A percentile compares a stretch with the other conserved stretches of the same genome.
phyloP scores from a whole-genome alignment of 1,139 yeast species.

The Blastobotrys persicus region DNA sequence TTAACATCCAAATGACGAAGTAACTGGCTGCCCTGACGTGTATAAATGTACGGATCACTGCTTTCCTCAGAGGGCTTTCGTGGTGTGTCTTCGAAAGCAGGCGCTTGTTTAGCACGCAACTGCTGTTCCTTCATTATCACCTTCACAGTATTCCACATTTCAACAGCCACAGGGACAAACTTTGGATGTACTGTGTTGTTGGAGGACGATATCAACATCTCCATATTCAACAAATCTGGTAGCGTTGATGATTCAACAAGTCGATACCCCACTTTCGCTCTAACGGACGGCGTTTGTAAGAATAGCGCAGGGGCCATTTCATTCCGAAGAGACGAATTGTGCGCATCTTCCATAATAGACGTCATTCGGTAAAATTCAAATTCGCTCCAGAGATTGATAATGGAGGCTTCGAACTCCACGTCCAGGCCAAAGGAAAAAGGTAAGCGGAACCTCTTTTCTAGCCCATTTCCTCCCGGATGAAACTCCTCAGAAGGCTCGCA shows the following conservation, averaged over 20 bases:
- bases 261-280: slow-evolving; percentile 49
- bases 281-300: slow-evolving; percentile 76
- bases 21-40: slow-evolving; percentile 6
- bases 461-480: not conserved
- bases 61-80: not conserved
- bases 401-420: slow-evolving; percentile 31
- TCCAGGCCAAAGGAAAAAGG: slow-evolving; percentile 29
- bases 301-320: slow-evolving; percentile 49
- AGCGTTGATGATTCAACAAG: slow-evolving; percentile 32
- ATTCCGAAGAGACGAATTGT: not conserved
- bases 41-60: not conserved
- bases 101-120: not conserved
- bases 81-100: not conserved
- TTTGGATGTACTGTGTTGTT: slow-evolving; percentile 66
- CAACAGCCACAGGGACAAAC: slow-evolving; percentile 75
- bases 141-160: slow-evolving; percentile 41
- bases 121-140: slow-evolving; percentile 7
- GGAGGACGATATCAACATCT: slow-evolving; percentile 66
- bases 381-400: slow-evolving; percentile 31
- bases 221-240: slow-evolving; percentile 51
- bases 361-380: slow-evolving; percentile 20
- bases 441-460: slow-evolving; percentile 20
- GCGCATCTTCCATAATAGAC: slow-evolving; percentile 3
- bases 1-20: slow-evolving; percentile 57
- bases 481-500: not conserved